Base-by-base conservation (phyloP, 108 stramenopile species). In the Parmales sp. region DNA sequence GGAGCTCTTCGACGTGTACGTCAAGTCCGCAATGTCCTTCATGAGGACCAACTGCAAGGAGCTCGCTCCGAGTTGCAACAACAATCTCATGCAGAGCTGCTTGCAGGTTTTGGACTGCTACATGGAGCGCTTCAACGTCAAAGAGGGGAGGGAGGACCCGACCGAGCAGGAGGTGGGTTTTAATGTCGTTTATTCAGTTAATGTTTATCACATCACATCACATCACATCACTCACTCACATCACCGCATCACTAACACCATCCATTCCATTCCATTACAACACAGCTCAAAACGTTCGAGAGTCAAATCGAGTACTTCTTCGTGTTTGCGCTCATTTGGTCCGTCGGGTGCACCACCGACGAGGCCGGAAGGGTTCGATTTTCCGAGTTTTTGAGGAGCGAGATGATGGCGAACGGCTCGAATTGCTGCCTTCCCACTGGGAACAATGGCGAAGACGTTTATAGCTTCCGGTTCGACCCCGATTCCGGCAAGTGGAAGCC, bases 31-130 rank as follows among this genome's bases (percentile, higher is more conserved):
- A 13, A 64, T 83, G 9, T 65, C 48, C 26, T 80, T 80, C 49
- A 13, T 80, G 25, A 63, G 80, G 13, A 28, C 34, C 34, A 50
- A 80, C 38, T 19, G 60, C n/a, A 67, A 51, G 26, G 85, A 86
- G 71, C 66, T 82, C 18, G 83, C 78, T 31, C 85, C 85, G 3
- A 83, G 82, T 2, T 71, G 80, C 11, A 83, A 86, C 77, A 86
- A 84, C 80, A 77, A 82, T 39, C 71, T 86, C 8, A 65, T 75
- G 20, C 66, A 76, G 38, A 68, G 71, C 1, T 64, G 83, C 39
- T 54, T 81, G 73, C 70, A 82, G 16, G 45, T 84, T 19, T 46
- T 86, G 19, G 83, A 84, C 72, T 83, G 82, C 69, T 83, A 73
- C 68, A 31, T 86, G 28, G 85, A 78, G 38, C 73, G 74, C 8